These are phyloP conservation scores for Naganishia vaughanmartiniae DNA, from an alignment of 768 basidiomycete species.

Conservation along the genomic window DNA sequence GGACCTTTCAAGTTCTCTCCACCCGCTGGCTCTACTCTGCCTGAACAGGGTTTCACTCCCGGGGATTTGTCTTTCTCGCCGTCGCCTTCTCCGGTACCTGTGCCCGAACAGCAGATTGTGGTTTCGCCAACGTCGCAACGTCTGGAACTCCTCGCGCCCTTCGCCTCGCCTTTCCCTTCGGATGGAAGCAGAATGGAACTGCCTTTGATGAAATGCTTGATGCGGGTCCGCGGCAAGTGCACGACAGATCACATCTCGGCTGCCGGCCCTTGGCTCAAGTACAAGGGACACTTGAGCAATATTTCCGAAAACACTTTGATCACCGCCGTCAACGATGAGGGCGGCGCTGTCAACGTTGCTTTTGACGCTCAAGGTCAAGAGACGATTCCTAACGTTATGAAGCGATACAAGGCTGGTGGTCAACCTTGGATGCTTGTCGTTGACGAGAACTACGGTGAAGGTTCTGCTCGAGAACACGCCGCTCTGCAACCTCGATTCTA, in stretches of 20 bases:
- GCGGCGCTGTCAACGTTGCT: slow-evolving; percentile 86
- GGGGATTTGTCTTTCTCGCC: slow-evolving; percentile 75
- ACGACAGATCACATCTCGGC: slow-evolving; percentile 99
- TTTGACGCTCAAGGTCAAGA: slow-evolving; percentile 70
- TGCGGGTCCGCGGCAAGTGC: slow-evolving; percentile 95
- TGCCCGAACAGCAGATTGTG: slow-evolving; percentile 70
- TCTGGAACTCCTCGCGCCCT: slow-evolving; percentile 81
- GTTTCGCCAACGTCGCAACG: slow-evolving; percentile 77
- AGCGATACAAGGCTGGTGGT: slow-evolving; percentile 74
- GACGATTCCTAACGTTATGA: slow-evolving; percentile 86
- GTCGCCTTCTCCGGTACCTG: slow-evolving; percentile 66
- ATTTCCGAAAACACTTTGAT: slow-evolving; percentile 95
- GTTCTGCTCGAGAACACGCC: slow-evolving; percentile 95
- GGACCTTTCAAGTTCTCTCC: slow-evolving; percentile 83
- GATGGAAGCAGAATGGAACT: slow-evolving; percentile 63
- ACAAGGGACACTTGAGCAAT: slow-evolving; percentile 91
- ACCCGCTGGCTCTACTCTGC: slow-evolving; percentile 80
- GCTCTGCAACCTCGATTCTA: slow-evolving; percentile 95
- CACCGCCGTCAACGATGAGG: slow-evolving; percentile 92
- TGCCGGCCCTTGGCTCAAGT: slow-evolving; percentile 97
- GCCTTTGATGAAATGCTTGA: slow-evolving; percentile 74
- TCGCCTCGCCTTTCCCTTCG: slow-evolving; percentile 66
- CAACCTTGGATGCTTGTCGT: slow-evolving; percentile 93
- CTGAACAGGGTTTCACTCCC: slow-evolving; percentile 72
- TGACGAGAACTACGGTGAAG: slow-evolving; percentile 87